Evolutionary conservation across 768 basidiomycete genomes (phyloP).

Genomic region (Cyathus striatus): DNA sequence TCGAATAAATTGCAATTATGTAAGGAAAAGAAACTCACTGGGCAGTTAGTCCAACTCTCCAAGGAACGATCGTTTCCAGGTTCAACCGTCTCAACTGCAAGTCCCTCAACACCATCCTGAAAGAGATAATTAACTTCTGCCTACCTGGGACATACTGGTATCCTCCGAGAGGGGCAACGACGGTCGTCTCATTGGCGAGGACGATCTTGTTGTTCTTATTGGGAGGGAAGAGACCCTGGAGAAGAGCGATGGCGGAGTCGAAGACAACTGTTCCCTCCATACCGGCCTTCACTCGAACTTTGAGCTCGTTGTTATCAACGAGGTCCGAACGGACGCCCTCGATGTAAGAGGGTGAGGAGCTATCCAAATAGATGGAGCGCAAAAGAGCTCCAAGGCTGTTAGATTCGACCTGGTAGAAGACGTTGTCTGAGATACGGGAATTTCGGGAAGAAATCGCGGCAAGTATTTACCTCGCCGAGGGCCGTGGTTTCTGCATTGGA

Average conservation of each 20-base stretch:
- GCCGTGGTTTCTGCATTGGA: constrained; percentile 67
- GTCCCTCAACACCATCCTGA: not conserved
- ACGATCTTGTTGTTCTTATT: constrained; percentile 63
- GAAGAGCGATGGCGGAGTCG: constrained; percentile 78
- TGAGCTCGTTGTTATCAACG: constrained; percentile 69
- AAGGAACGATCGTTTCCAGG: constrained; percentile 78
- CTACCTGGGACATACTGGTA: constrained; percentile 84
- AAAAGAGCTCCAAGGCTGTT: constrained; percentile 58
- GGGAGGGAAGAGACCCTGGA: constrained; percentile 88
- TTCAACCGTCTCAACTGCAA: constrained; percentile 77
- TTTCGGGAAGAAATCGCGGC: not conserved
- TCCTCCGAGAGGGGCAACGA: constrained; percentile 71
- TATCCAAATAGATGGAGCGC: constrained; percentile 61
- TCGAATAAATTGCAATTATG: not conserved
- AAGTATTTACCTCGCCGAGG: constrained; percentile 57
- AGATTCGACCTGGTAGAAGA: constrained; percentile 53
- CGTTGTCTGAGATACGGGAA: not conserved
- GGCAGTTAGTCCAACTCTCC: constrained; percentile 70
- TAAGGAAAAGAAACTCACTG: constrained; percentile 22
- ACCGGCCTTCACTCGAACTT: constrained; percentile 77
- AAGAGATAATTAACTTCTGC: constrained; percentile 10
- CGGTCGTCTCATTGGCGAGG: constrained; percentile 72
- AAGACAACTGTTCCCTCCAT: constrained; percentile 84
- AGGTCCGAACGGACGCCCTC: constrained; percentile 59
- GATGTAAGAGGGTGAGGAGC: constrained; percentile 66